Evolutionary conservation across 306 rosid species (phyloP).

Genomic region (Calophaca sinica): DNA sequence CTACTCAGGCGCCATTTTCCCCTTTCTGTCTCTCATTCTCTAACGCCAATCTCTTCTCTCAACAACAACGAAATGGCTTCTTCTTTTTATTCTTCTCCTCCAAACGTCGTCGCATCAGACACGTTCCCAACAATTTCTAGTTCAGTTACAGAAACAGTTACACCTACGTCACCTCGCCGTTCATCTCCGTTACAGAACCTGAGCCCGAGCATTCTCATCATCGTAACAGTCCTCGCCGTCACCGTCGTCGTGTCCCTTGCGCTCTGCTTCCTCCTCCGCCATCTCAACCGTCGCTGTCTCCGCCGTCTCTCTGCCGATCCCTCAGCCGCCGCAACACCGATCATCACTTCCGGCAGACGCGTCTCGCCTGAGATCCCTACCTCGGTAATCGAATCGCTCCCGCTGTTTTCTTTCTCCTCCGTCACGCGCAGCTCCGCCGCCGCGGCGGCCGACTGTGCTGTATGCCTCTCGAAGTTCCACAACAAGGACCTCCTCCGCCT

Average conservation of each 20-base stretch:
- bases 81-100: constrained; percentile 34
- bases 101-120: constrained; percentile 52
- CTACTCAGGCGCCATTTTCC: neutral
- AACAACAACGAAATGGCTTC: constrained; percentile 45
- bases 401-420: constrained; percentile 66
- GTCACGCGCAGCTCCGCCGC: constrained; percentile 54
- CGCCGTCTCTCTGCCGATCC: constrained; percentile 50
- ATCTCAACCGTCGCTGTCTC: constrained; percentile 70
- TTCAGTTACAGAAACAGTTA: neutral
- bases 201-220: constrained; percentile 67
- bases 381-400: constrained; percentile 57
- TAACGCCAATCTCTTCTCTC: no score
- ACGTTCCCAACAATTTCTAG: constrained; percentile 1
- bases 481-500: constrained; percentile 66
- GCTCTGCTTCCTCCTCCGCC: constrained; percentile 72
- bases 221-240: constrained; percentile 56
- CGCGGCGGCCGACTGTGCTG: constrained; percentile 73
- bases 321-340: constrained; percentile 14
- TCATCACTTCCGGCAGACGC: constrained; percentile 47
- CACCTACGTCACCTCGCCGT: constrained; percentile 37
- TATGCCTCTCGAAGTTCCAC: constrained; percentile 74
- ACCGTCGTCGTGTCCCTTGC: constrained; percentile 60
- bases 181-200: constrained; percentile 47
- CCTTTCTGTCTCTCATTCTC: neutral
- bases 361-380: constrained; percentile 58